A percentile compares a stretch with the other conserved stretches of the same genome.
phyloP scores from a whole-genome alignment of 2,329 filamentous ascomycete species.

The Stenocarpella maydis region DNA sequence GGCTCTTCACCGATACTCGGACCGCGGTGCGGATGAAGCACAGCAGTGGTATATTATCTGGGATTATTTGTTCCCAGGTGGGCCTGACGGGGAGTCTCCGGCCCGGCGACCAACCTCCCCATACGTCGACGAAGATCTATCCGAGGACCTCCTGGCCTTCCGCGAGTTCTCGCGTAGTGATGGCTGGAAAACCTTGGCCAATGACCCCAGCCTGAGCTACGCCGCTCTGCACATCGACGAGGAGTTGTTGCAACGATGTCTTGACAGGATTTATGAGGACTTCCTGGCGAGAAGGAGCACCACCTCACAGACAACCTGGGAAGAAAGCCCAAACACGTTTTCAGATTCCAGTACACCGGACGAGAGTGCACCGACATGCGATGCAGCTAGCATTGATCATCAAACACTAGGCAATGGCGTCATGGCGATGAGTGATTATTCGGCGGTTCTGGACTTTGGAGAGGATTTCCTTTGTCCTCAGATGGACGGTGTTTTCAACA shows the following conservation, averaged over 20 bases:
- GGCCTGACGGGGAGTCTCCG: conserved; percentile 26
- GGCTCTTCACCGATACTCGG: conserved; percentile 1
- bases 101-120: conserved; percentile 29
- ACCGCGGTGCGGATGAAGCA: not conserved
- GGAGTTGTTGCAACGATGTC: not conserved
- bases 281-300: not conserved
- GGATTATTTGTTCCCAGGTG: conserved; percentile 35
- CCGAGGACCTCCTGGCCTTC: conserved; percentile 33
- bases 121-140: conserved; percentile 28
- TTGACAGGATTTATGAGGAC: not conserved
- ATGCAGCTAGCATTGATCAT: not conserved
- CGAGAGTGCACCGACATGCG: not conserved
- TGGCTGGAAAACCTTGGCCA: not conserved
- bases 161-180: conserved; percentile 32
- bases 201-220: not conserved
- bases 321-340: not conserved
- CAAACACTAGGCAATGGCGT: not conserved
- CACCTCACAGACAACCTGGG: not conserved
- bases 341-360: not conserved
- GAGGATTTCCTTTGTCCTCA: not conserved
- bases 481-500: not conserved
- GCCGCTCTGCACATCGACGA: not conserved
- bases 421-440: not conserved
- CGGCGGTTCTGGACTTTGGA: too few relatives aligned
- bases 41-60: conserved; percentile 15